Percentiles rank a stretch among this genome's conserved stretches.
Conservation (phyloP, 495 filamentous ascomycete species). For the Aspergillus bertholletiae region DNA sequence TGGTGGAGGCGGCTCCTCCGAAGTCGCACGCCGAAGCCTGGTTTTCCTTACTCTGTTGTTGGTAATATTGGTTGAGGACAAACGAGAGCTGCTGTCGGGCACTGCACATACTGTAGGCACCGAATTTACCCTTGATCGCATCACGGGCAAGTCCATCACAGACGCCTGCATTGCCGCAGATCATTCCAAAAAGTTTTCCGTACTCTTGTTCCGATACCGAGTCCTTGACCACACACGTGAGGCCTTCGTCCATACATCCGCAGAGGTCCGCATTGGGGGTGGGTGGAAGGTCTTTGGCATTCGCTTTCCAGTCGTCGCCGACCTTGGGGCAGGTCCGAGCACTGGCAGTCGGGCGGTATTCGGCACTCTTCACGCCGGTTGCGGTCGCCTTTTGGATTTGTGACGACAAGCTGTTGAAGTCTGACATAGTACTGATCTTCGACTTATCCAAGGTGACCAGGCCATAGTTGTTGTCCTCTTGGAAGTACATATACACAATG, state of each 20-base stretch:
- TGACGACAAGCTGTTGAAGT: constrained; percentile 68
- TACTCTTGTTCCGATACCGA: constrained; percentile 49
- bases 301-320: constrained; percentile 62
- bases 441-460: constrained; percentile 60
- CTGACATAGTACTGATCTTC: constrained; percentile 54
- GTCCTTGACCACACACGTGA: constrained; percentile 61
- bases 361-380: constrained; percentile 51
- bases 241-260: constrained; percentile 69
- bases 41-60: constrained; percentile 46
- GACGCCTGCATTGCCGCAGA: constrained; percentile 58
- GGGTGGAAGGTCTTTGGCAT: constrained; percentile 63
- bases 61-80: constrained; percentile 77
- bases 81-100: constrained; percentile 72
- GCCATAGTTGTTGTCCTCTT: constrained; percentile 85
- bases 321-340: constrained; percentile 65
- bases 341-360: constrained; percentile 75
- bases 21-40: constrained; percentile 67
- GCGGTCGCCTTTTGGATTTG: constrained; percentile 66
- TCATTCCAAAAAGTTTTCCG: constrained; percentile 63
- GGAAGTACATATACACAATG: constrained; percentile 94
- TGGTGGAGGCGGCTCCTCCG: constrained; percentile 57
- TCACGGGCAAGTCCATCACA: constrained; percentile 74
- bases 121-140: constrained; percentile 69
- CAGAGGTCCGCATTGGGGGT: constrained; percentile 74
- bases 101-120: constrained; percentile 82